A percentile compares a stretch with the other conserved stretches of the same genome.
Evolutionary conservation across 768 basidiomycete genomes (phyloP).

Genomic region (Kwoniella dejecticola): DNA sequence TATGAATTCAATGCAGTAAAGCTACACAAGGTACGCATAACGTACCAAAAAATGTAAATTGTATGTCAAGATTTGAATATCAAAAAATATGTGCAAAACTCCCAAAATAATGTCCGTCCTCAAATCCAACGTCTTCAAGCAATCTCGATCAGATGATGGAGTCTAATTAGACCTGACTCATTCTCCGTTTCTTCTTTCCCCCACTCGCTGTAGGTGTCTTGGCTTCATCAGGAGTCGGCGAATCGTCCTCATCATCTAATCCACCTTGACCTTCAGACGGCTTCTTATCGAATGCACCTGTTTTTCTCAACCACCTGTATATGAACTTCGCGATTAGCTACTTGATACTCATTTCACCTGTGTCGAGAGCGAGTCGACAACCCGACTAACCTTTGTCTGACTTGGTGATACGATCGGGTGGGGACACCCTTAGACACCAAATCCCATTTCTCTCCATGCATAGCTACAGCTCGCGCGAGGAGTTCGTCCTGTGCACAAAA

Average conservation of each 20-base stretch:
- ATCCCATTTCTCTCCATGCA: slow-evolving; percentile 54
- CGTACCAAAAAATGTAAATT: too few species aligned
- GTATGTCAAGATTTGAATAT: too few species aligned
- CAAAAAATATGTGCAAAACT: too few species aligned
- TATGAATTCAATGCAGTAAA: too few species aligned
- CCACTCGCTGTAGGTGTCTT: neutral
- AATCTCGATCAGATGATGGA: too few species aligned
- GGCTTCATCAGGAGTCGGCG: slow-evolving; percentile 9
- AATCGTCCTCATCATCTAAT: slow-evolving; percentile 15
- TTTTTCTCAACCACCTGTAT: slow-evolving; percentile 49
- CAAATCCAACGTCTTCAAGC: too few species aligned
- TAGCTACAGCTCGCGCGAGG: slow-evolving; percentile 48
- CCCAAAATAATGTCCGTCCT: too few species aligned
- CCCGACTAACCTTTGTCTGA: slow-evolving; percentile 49
- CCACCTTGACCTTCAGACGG: slow-evolving; percentile 9
- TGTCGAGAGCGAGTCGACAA: too few species aligned
- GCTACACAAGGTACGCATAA: too few species aligned
- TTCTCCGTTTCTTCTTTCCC: slow-evolving; percentile 15
- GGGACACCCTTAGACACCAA: slow-evolving; percentile 51
- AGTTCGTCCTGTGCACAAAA: slow-evolving; percentile 54
- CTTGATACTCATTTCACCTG: too few species aligned
- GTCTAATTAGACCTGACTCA: slow-evolving; percentile 7
- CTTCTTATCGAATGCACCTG: slow-evolving; percentile 53
- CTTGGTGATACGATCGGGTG: slow-evolving; percentile 50
- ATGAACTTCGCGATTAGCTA: neutral